Evolutionary conservation across 371 early-diverging fungal species (phyloP), one percentile per base, ranked within the genome.

Genomic region (Catenaria anguillulae): DNA sequence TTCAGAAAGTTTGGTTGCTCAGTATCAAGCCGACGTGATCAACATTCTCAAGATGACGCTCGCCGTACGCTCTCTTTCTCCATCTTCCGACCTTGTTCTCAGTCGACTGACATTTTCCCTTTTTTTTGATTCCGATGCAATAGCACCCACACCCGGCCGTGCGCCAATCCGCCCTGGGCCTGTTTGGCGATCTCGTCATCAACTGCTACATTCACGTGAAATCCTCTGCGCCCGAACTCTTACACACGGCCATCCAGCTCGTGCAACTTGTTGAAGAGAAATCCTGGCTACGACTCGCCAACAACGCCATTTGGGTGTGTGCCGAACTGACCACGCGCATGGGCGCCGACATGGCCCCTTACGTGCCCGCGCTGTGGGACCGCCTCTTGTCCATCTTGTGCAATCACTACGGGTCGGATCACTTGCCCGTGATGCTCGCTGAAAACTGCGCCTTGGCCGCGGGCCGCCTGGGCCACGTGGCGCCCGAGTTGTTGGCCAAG

Each of bases 361-460:
- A 84, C 71, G 84, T 89, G 19, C 75, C 78, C 35, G 84, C 85
- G 15, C 70, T 94, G 60, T 75, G 93, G 40, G 83, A 86, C 67
- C 83, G 86, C 26, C 72, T 93, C 60, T 81, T 92, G 62, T 85
- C 82, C 34, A 73, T 94, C 65, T 78, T 93, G 64, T 80, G 76
- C 40, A 80, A 76, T 68, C 77, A 74, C 37, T 68, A 76, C 55
- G 26, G 26, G 21, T 13, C 6, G 29, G 17, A 29, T 10, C 78
- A 82, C 24, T 79, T 85, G 42, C 77, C 83, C 55, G 84, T 90
- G 17, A 68, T 95, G 37, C 73, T 80, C 52, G 52, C 29, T 17
- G 96, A 97, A 70, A 97, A 97, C 71, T 86, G 89, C 1, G 95
- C 93, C 29, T 92, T 97, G 65, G 88, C 94, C 29, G 81, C 93